Evolutionary conservation across 179 eudicot species (phyloP), one percentile per base, ranked within the genome.

Genomic region (Camellia oleifera): DNA sequence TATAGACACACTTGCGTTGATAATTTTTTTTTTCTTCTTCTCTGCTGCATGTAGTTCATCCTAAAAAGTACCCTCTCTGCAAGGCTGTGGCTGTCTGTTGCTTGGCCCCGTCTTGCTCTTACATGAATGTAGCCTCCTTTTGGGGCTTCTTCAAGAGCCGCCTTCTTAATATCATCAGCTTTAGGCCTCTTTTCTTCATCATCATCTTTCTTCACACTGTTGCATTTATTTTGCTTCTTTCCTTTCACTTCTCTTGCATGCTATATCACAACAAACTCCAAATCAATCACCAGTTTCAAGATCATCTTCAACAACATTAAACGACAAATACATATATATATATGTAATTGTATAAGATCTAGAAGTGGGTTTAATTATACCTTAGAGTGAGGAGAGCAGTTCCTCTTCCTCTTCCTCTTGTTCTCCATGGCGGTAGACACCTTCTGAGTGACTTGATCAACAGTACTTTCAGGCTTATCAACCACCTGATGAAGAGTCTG

Each of bases 381-480:
- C 92, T 90, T 90, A 62, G 89, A 86, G 77, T 85, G 87, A 80
- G 89, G 83, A 85, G 86, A 85, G 81, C 62, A 72, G 88, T 86
- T 7, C 84, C 77, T 81, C 61, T 76, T 32, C 13, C 57, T 65
- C 73, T 90, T 92, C 85, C 89, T 87, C 84, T 92, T 92, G 74
- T 82, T 89, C 45, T 67, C 81, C 81, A 75, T 18, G 69, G 68
- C 58, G 60, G 5, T 44, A 14, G 74, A 8, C 62, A 40, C 50
- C 63, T 20, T 80, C 50, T 74, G 83, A 66, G 83, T 72, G 0
- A 78, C 70, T 60, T 84, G 82, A 52, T 86, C 86, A 13, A 65
- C 78, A 74, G 40, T 32, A 32, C 80, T 80, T 9, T 82, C 82
- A 66, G 65, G 69, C 76, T 83, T 86, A 20, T 65, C 80, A 79